phyloP scores from a whole-genome alignment of 805 yeast genomes.

The Saccharomycopsis fibuligera region DNA sequence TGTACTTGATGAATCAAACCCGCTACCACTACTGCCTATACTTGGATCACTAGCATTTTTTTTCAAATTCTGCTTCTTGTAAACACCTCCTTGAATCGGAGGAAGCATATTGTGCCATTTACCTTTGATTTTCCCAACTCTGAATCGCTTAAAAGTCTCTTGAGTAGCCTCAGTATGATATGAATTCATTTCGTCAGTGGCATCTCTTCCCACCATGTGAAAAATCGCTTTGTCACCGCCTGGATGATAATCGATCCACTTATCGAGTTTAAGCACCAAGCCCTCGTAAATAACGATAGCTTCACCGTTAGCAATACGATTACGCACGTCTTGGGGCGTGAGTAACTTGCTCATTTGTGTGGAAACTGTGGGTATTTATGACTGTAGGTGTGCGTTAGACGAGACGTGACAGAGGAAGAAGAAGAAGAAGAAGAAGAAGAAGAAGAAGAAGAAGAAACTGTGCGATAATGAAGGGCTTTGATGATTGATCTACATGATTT shows the following conservation, averaged over 20 bases:
- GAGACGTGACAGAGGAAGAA: too few species aligned
- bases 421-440: too few species aligned
- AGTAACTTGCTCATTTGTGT: too few species aligned
- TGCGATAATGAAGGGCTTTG: too few species aligned
- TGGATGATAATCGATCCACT: constrained; percentile 73
- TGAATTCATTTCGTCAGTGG: constrained; percentile 85
- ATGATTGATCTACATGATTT: too few species aligned
- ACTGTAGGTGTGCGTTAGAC: too few species aligned
- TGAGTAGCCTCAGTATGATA: constrained; percentile 64
- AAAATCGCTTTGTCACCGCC: constrained; percentile 83
- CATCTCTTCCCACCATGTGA: constrained; percentile 86
- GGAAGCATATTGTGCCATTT: constrained; percentile 75
- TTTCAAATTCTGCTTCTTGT: constrained; percentile 26
- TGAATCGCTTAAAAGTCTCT: constrained; percentile 45
- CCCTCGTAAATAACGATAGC: constrained; percentile 61
- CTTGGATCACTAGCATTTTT: not conserved
- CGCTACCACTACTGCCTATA: not conserved
- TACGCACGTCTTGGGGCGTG: constrained; percentile 43
- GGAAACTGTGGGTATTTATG: too few species aligned
- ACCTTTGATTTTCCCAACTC: constrained; percentile 56
- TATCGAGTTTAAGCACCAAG: constrained; percentile 55
- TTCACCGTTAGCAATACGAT: constrained; percentile 59
- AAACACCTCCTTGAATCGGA: constrained; percentile 79
- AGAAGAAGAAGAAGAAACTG: too few species aligned
- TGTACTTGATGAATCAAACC: not conserved